Conservation (phyloP, 148 eudicot genomes). For the Amaranthus hypochondriacus region DNA sequence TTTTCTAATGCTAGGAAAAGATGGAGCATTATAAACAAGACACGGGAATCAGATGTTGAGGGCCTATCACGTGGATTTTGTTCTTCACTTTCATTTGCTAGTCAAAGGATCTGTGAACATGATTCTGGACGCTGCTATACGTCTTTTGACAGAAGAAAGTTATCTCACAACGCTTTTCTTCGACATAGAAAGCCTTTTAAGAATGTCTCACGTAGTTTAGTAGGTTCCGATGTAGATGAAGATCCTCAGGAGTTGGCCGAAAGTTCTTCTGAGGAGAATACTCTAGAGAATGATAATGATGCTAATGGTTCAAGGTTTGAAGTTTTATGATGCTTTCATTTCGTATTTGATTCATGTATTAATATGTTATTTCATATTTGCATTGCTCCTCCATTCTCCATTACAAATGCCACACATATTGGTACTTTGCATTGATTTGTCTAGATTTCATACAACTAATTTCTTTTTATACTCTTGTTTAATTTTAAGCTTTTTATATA, state of each 20-base stretch:
- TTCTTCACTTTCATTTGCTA: slow-evolving; percentile 16
- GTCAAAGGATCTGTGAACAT: slow-evolving; percentile 17
- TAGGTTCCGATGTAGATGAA: slow-evolving; percentile 46
- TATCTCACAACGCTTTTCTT: slow-evolving; percentile 19
- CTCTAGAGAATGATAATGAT: slow-evolving; percentile 17
- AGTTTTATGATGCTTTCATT: slow-evolving; percentile 24
- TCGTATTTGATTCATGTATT: neutral
- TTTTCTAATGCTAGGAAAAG: slow-evolving; percentile 22
- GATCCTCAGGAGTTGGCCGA: slow-evolving; percentile 16
- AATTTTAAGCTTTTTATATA: too few species aligned
- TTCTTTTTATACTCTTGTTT: too few species aligned
- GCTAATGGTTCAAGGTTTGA: slow-evolving; percentile 23
- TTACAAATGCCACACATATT: too few species aligned
- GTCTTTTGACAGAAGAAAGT: slow-evolving; percentile 23
- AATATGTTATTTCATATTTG: neutral
- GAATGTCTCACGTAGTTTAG: slow-evolving; percentile 20
- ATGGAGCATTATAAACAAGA: slow-evolving; percentile 26
- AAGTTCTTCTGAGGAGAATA: slow-evolving; percentile 30
- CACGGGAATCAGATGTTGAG: slow-evolving; percentile 6
- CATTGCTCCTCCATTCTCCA: neutral
- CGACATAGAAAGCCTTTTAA: slow-evolving; percentile 30
- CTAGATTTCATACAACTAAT: too few species aligned
- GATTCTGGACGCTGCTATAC: slow-evolving; percentile 24
- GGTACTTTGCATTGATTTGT: too few species aligned
- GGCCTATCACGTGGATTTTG: slow-evolving; percentile 11